These are phyloP conservation scores for Tuber brumale DNA, from an alignment of 495 filamentous ascomycete species.

Conservation along the genomic window DNA sequence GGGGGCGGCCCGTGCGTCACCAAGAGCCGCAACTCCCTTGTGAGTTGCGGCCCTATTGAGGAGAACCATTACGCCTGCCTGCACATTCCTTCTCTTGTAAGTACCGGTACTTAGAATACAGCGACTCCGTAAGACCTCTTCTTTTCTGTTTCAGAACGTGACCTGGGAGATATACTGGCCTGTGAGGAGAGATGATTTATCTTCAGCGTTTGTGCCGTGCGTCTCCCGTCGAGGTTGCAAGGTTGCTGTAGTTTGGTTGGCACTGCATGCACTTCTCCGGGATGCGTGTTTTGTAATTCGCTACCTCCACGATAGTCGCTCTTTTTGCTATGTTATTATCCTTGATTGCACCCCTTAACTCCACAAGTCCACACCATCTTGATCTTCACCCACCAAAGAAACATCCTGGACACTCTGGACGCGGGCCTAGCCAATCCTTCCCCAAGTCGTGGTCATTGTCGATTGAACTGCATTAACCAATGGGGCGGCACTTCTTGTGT, in stretches of 20 bases:
- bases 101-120: slow-evolving; percentile 24
- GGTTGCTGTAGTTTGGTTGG: slow-evolving; percentile 32
- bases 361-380: slow-evolving; percentile 28
- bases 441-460: slow-evolving; percentile 40
- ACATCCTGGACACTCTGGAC: slow-evolving; percentile 14
- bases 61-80: slow-evolving; percentile 22
- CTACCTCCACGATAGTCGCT: slow-evolving; percentile 26
- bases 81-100: neutral
- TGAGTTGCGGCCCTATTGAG: slow-evolving; percentile 7
- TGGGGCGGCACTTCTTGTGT: slow-evolving; percentile 13
- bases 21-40: slow-evolving; percentile 29
- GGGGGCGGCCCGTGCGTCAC: slow-evolving; percentile 34
- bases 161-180: slow-evolving; percentile 20
- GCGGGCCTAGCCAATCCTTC: slow-evolving; percentile 37
- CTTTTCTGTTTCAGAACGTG: slow-evolving; percentile 29
- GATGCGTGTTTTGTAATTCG: slow-evolving; percentile 35
- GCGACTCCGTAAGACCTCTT: slow-evolving; percentile 16
- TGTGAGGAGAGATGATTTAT: slow-evolving; percentile 26
- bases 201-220: slow-evolving; percentile 23
- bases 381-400: slow-evolving; percentile 26
- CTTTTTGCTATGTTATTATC: slow-evolving; percentile 38
- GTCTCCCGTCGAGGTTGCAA: slow-evolving; percentile 23
- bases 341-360: slow-evolving; percentile 19
- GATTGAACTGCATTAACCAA: slow-evolving; percentile 40
- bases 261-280: slow-evolving; percentile 31